Conservation (phyloP, 75 land plant species). For the Cupressus sempervirens region DNA sequence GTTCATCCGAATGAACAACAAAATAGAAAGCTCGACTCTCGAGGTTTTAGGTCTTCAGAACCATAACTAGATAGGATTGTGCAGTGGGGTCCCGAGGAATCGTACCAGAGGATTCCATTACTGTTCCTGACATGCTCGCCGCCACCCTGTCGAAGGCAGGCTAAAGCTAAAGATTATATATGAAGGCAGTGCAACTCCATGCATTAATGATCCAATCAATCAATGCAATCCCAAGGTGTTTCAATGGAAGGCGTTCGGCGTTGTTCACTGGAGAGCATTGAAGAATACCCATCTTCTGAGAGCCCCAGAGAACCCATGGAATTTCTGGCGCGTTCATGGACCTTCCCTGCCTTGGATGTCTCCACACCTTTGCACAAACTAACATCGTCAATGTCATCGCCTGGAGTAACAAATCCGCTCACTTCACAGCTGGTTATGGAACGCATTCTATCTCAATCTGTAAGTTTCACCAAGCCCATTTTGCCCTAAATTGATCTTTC, state of each 20-base stretch:
- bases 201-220: too few relatives aligned
- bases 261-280: neutral
- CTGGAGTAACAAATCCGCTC: slow-evolving; percentile 37
- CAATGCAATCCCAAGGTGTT: neutral
- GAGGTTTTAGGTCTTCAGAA: too few relatives aligned
- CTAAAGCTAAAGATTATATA: neutral
- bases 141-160: neutral
- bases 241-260: neutral
- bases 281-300: slow-evolving; percentile 20
- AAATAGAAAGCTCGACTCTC: too few relatives aligned
- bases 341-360: slow-evolving; percentile 28
- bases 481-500: neutral
- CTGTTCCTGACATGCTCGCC: neutral
- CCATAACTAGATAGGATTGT: too few relatives aligned
- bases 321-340: slow-evolving; percentile 37
- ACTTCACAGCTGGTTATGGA: slow-evolving; percentile 92
- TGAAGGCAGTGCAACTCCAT: neutral
- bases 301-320: slow-evolving; percentile 44
- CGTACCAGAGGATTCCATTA: neutral
- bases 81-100: too few relatives aligned
- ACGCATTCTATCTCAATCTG: slow-evolving; percentile 77
- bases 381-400: neutral
- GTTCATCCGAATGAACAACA: too few relatives aligned
- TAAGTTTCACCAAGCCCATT: slow-evolving; percentile 27
- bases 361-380: slow-evolving; percentile 7